Evolutionary conservation across 768 basidiomycete species (phyloP).

Genomic region (Podaxis sp.): DNA sequence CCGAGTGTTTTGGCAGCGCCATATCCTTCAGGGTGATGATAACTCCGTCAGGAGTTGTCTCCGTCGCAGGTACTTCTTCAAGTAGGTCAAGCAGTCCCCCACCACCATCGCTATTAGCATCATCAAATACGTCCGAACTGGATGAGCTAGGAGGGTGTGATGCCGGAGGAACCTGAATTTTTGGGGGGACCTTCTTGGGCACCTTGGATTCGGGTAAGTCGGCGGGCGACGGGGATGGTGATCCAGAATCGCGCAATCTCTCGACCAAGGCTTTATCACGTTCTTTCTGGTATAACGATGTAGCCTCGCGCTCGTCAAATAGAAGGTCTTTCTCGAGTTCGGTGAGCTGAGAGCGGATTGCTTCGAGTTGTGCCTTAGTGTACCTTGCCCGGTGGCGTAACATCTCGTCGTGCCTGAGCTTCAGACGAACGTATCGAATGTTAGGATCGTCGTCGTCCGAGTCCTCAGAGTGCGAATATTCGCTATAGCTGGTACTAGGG

Average conservation of each 20-base stretch:
- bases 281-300: conserved; percentile 53
- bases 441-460: conserved; percentile 56
- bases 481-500: too few species aligned
- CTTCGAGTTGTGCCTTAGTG: conserved; percentile 28
- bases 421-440: conserved; percentile 60
- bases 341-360: conserved; percentile 45
- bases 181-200: background rate
- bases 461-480: background rate
- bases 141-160: conserved; percentile 4
- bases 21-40: conserved; percentile 66
- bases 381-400: conserved; percentile 28
- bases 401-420: conserved; percentile 54
- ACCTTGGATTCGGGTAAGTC: background rate
- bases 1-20: conserved; percentile 80
- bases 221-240: background rate
- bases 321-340: conserved; percentile 58
- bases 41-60: conserved; percentile 53
- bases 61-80: conserved; percentile 60
- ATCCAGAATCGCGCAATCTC: conserved; percentile 28
- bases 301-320: conserved; percentile 69
- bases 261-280: conserved; percentile 52
- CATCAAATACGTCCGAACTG: conserved; percentile 49
- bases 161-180: background rate
- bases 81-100: conserved; percentile 76
- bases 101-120: conserved; percentile 45